phyloP scores from a whole-genome alignment of 1,284 basidiomycete species.

The Cryptococcus sp. region DNA sequence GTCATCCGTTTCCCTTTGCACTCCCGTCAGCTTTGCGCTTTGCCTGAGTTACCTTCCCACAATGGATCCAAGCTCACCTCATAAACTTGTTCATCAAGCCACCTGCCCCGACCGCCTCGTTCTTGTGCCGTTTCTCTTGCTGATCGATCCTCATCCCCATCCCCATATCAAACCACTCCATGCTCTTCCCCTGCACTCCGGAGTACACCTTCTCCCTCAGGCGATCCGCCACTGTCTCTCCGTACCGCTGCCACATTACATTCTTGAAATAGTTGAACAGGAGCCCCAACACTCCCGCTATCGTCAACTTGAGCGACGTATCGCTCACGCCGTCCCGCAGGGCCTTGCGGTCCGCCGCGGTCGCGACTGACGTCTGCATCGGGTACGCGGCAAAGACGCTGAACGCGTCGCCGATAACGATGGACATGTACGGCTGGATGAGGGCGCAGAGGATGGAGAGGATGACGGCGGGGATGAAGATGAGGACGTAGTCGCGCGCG shows the following conservation, averaged over 20 bases:
- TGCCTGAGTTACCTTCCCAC: slow-evolving; percentile 5
- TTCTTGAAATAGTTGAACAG: slow-evolving; percentile 70
- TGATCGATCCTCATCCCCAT: slow-evolving; percentile 63
- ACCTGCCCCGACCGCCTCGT: slow-evolving; percentile 70
- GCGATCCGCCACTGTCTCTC: slow-evolving; percentile 71
- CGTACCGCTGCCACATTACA: slow-evolving; percentile 80
- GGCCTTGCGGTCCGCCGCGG: slow-evolving; percentile 53
- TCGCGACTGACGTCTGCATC: slow-evolving; percentile 36
- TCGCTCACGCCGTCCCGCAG: slow-evolving; percentile 62
- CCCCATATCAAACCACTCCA: slow-evolving; percentile 83
- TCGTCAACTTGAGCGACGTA: slow-evolving; percentile 64
- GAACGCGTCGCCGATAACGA: slow-evolving; percentile 81
- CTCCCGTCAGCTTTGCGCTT: neutral
- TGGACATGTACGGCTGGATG: slow-evolving; percentile 90
- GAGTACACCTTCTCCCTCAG: slow-evolving; percentile 68
- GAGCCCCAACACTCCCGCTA: slow-evolving; percentile 66
- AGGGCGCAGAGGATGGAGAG: slow-evolving; percentile 69
- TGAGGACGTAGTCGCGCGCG: slow-evolving; percentile 55
- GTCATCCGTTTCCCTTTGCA: slow-evolving; percentile 83
- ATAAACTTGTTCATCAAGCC: slow-evolving; percentile 93
- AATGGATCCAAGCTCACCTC: slow-evolving; percentile 56
- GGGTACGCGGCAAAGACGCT: slow-evolving; percentile 65
- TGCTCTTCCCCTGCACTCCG: slow-evolving; percentile 66
- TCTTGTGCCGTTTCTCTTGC: slow-evolving; percentile 49
- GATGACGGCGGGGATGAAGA: slow-evolving; percentile 69